Percentiles rank a stretch among this genome's conserved stretches.
phyloP scores from a whole-genome alignment of 768 basidiomycete genomes.

The Lactarius pseudohatsudake region DNA sequence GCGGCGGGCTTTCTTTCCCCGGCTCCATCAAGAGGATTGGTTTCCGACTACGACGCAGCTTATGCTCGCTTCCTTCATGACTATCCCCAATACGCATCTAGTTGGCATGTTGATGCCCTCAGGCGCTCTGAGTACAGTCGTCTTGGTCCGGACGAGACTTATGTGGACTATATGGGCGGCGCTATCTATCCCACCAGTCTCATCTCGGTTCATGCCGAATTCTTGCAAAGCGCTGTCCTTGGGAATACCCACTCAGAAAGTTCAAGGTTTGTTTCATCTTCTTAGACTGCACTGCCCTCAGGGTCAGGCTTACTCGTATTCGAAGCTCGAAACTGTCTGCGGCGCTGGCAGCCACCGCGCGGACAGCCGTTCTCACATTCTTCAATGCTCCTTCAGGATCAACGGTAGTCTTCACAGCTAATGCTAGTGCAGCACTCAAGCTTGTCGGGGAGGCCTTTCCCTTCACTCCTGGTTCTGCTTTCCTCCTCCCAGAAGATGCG shows the following conservation, averaged over 20 bases:
- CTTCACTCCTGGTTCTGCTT: slow-evolving; percentile 55
- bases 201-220: slow-evolving; percentile 65
- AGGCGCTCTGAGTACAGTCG: slow-evolving; percentile 56
- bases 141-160: slow-evolving; percentile 59
- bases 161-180: slow-evolving; percentile 87
- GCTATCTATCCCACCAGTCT: slow-evolving; percentile 78
- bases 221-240: slow-evolving; percentile 63
- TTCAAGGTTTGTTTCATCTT: slow-evolving; percentile 53
- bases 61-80: slow-evolving; percentile 28
- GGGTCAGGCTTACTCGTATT: neutral
- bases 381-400: slow-evolving; percentile 76
- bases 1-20: slow-evolving; percentile 25
- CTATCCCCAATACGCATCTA: slow-evolving; percentile 57
- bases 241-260: slow-evolving; percentile 86
- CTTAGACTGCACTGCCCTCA: neutral
- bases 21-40: neutral
- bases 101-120: slow-evolving; percentile 70
- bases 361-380: slow-evolving; percentile 70
- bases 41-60: slow-evolving; percentile 19
- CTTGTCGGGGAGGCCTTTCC: slow-evolving; percentile 81
- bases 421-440: slow-evolving; percentile 77
- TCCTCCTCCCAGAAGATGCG: slow-evolving; percentile 72
- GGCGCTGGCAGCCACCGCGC: slow-evolving; percentile 64
- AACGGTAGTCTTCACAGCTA: slow-evolving; percentile 79
- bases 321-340: slow-evolving; percentile 70